These are phyloP conservation scores for Epichloe sylvatica DNA, from an alignment of 2,329 filamentous ascomycete genomes.

Conservation along the genomic window DNA sequence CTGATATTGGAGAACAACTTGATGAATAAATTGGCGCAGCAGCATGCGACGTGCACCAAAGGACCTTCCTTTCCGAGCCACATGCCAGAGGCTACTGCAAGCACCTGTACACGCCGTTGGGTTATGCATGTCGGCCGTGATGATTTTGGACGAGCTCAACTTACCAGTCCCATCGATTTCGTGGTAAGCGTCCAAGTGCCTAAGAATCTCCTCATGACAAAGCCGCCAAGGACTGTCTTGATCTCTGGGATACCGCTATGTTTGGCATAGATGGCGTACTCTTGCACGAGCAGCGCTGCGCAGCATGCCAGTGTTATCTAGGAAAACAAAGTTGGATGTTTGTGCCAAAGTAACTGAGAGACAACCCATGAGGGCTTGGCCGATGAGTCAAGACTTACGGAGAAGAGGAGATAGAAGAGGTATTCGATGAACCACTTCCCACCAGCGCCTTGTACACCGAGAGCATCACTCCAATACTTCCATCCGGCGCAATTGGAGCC, in stretches of 20 bases:
- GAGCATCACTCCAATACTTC: slow-evolving; percentile 67
- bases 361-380: background rate
- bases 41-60: slow-evolving; percentile 90
- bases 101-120: slow-evolving; percentile 39
- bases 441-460: slow-evolving; percentile 50
- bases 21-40: slow-evolving; percentile 88
- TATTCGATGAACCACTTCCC: slow-evolving; percentile 79
- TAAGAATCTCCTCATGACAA: slow-evolving; percentile 78
- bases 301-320: slow-evolving; percentile 64
- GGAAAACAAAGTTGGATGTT: background rate
- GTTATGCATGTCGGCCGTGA: background rate
- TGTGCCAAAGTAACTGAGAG: background rate
- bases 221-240: slow-evolving; percentile 88
- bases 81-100: slow-evolving; percentile 85
- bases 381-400: slow-evolving; percentile 38
- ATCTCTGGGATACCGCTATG: slow-evolving; percentile 97
- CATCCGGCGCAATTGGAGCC: slow-evolving; percentile 73
- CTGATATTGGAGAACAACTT: slow-evolving; percentile 71
- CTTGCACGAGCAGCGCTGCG: slow-evolving; percentile 66
- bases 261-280: slow-evolving; percentile 76
- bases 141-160: slow-evolving; percentile 11
- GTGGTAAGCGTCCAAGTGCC: slow-evolving; percentile 78
- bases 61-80: slow-evolving; percentile 96
- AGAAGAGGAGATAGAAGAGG: slow-evolving; percentile 71
- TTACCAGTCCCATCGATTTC: slow-evolving; percentile 76